Conservation (phyloP, 106 monocot species). For the Agapanthus africanus region DNA sequence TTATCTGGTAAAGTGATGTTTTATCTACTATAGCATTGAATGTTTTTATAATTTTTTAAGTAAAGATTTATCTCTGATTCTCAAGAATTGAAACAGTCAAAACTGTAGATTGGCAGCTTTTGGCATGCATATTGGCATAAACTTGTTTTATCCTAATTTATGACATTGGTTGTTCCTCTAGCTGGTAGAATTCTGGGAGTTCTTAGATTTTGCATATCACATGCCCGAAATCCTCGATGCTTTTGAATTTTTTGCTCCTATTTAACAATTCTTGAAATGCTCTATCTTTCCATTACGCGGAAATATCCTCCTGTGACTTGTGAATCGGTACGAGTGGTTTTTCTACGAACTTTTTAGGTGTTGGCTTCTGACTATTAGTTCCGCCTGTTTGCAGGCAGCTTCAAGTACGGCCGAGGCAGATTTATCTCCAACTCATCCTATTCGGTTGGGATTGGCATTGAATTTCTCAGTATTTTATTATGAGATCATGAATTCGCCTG, state of each 20-base stretch:
- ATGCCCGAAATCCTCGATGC: neutral
- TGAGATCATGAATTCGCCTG: conserved; percentile 46
- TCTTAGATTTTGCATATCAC: neutral
- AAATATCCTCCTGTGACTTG: too few relatives aligned
- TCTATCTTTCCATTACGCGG: too few relatives aligned
- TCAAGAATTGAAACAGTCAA: too few relatives aligned
- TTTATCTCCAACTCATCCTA: conserved; percentile 35
- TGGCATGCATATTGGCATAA: too few relatives aligned
- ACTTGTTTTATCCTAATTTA: too few relatives aligned
- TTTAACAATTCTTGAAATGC: neutral
- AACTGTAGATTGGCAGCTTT: too few relatives aligned
- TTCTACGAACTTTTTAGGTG: neutral
- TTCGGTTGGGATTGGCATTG: conserved; percentile 39
- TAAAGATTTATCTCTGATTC: too few relatives aligned
- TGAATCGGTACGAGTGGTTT: too few relatives aligned
- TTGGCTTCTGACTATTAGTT: neutral
- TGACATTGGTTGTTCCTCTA: too few relatives aligned
- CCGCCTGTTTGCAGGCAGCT: conserved; percentile 22
- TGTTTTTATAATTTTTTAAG: too few relatives aligned
- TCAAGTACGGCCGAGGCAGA: conserved; percentile 26
- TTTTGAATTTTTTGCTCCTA: neutral
- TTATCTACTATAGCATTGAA: too few relatives aligned
- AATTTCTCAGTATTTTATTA: conserved; percentile 46
- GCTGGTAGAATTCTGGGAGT: neutral
- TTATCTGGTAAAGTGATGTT: too few relatives aligned